Base-by-base conservation (phyloP, 179 eudicot species). In the Silene noctiflora region DNA sequence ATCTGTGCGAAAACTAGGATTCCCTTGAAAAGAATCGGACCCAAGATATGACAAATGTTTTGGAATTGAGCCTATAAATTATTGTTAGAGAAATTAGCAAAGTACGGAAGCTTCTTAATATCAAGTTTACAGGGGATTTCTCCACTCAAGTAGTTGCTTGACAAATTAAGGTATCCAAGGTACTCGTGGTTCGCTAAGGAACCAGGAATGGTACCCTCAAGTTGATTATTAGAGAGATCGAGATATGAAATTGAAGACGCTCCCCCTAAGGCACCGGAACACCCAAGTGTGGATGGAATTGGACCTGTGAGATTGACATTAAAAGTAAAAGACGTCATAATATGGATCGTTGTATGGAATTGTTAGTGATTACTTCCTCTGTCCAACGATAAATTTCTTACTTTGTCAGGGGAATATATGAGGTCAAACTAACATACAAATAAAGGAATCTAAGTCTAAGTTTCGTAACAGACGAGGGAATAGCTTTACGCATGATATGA, bases 1-100 rank as follows among this genome's bases (percentile, higher is more conserved):
- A 29, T 29, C 33, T 29, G 33, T 29, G 3, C 68, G 73, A 51
- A 73, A 75, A 31, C 14, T 44, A 1, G 60, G 68, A 29, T 79
- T 83, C 2, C 76, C 78, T 4, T 4, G 46, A 76, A 64, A 82
- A 4, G 56, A 20, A 12, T 63, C 25, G 9, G 69, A 11, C 58
- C 69, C 55, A 14, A 77, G n/a, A 16, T 71, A 19, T 16, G 35
- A 73, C 21, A 81, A 24, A 4, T 61, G 51, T 0, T 8, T 13
- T 22, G 84, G 84, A 13, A 81, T 77, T 1, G 11, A 16, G 16
- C 81, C 84, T 67, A 33, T 19, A 81, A 55, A 14, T 67, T 29
- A 66, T 69, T 69, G 29, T 22, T 4, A 1, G 77, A 48, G 16
- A 13, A 33, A 46, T 22, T 25, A 1, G 12, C 27, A 39, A n/a